Evolutionary conservation across 139 green algal genomes (phyloP), one percentile per base, ranked within the genome.

Genomic region (Nannochloris sp.): DNA sequence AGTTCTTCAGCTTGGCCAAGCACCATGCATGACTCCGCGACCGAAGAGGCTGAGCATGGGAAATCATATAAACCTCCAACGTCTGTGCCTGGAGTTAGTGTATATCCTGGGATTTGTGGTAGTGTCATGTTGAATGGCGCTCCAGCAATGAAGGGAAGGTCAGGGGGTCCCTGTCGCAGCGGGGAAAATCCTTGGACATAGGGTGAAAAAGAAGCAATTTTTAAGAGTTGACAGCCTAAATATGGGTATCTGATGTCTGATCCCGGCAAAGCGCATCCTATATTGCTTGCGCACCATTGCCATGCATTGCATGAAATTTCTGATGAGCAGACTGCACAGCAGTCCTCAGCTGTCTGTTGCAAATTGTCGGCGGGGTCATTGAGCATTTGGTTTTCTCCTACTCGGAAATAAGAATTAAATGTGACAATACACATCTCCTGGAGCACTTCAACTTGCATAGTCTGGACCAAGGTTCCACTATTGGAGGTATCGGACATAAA

Each of bases 211-310:
- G 12, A 39, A 15, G n/a, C n/a, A 1, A 77, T 38, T 30, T 61
- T 30, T 7, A 77, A 33, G 6, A 77, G 63, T 54, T 77, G 63
- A 54, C 70, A 77, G 39, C 70, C 70, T 9, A 53, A 36, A 51
- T 77, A 67, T n/a, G 70, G 70, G 19, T 68, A 77, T 30, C 4
- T n/a, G 2, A 9, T 60, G 19, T 53, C 19, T 53, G 27, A 27
- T n/a, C 35, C 34, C 8, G 19, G 13, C 30, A 61, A 7, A 6
- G 10, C 3, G 36, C 70, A 77, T n/a, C 70, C 70, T 24, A 47
- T 24, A 6, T 23, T 2, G 3, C 37, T 14, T n/a, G 63, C 34
- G 38, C 70, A 71, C 51, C 53, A 71, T n/a, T 71, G 64, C 64
- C 64, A 71, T 24, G 48, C 64, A 36, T 71, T 64, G 51, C 64